phyloP scores from a whole-genome alignment of 2,329 filamentous ascomycete genomes.

The Metarhizium anisopliae region DNA sequence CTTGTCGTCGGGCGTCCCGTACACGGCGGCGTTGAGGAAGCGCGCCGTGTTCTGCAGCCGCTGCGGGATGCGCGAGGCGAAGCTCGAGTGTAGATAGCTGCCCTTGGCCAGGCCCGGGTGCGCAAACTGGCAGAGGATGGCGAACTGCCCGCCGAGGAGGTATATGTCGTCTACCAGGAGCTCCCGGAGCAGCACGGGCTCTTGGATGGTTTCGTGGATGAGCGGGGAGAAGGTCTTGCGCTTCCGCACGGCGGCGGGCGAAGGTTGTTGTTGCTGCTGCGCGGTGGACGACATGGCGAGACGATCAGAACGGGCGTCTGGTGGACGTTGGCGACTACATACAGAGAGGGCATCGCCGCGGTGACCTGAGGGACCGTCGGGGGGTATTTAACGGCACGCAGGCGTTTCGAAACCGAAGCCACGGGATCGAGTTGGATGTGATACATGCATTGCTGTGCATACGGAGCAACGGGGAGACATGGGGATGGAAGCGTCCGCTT shows the following conservation, averaged over 20 bases:
- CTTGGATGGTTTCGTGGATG: conserved; percentile 13
- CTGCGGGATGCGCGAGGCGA: conserved; percentile 24
- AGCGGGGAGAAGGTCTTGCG: conserved; percentile 5
- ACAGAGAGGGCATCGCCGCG: no score
- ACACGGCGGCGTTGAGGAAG: conserved; percentile 29
- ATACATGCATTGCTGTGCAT: no score
- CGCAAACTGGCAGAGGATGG: conserved; percentile 31
- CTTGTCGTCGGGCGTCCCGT: conserved; percentile 23
- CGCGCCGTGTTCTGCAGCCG: conserved; percentile 28
- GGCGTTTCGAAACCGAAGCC: no score
- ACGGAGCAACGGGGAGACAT: no score
- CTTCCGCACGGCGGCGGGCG: not conserved
- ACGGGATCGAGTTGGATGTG: no score
- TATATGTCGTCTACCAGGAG: conserved; percentile 12
- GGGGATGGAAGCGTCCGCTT: no score
- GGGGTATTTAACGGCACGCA: no score
- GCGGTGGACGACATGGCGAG: not conserved
- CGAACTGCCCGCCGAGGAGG: conserved; percentile 14
- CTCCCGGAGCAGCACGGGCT: conserved; percentile 11
- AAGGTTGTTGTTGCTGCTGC: not conserved
- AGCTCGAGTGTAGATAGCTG: conserved; percentile 28
- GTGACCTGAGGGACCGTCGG: no score
- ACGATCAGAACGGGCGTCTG: no score
- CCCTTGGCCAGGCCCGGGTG: conserved; percentile 28
- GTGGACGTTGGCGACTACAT: no score